Conservation (phyloP, 23 red algal genomes). For the Cyanidiococcus yangmingshanensis region DNA sequence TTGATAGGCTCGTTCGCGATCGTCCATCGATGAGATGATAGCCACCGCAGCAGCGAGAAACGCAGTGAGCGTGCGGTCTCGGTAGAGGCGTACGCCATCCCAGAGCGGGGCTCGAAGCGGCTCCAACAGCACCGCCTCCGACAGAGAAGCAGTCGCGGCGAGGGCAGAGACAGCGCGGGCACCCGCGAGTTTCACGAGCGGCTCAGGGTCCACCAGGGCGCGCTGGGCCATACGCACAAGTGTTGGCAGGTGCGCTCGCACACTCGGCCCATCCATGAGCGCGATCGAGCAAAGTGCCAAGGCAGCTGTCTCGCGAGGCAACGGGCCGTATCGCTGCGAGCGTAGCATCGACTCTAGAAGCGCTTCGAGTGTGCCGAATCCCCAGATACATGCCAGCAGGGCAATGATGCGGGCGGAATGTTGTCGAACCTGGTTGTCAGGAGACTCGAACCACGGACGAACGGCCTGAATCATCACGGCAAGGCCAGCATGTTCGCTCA, state of each 20-base stretch:
- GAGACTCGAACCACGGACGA: not conserved
- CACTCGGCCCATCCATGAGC: too few relatives aligned
- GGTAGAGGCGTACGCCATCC: not conserved
- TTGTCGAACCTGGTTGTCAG: not conserved
- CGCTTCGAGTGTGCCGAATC: not conserved
- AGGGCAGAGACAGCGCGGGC: not conserved
- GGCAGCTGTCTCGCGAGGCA: not conserved
- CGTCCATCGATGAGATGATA: not conserved
- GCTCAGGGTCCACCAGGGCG: not conserved
- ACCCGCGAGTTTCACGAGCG: slow-evolving; percentile 16
- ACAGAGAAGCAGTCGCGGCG: not conserved
- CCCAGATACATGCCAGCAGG: not conserved
- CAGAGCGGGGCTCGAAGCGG: not conserved
- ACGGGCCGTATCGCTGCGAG: not conserved
- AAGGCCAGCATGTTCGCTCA: not conserved
- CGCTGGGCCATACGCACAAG: not conserved
- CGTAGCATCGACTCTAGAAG: slow-evolving; percentile 6
- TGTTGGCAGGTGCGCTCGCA: not conserved
- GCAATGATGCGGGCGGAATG: not conserved
- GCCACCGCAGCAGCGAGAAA: not conserved
- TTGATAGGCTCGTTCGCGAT: not conserved
- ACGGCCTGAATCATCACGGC: not conserved
- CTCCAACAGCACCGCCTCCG: not conserved
- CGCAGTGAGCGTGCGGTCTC: not conserved
- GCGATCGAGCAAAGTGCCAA: not conserved